Base-by-base conservation (phyloP, 2,329 filamentous ascomycete genomes). In the Didymellaceae sp. region DNA sequence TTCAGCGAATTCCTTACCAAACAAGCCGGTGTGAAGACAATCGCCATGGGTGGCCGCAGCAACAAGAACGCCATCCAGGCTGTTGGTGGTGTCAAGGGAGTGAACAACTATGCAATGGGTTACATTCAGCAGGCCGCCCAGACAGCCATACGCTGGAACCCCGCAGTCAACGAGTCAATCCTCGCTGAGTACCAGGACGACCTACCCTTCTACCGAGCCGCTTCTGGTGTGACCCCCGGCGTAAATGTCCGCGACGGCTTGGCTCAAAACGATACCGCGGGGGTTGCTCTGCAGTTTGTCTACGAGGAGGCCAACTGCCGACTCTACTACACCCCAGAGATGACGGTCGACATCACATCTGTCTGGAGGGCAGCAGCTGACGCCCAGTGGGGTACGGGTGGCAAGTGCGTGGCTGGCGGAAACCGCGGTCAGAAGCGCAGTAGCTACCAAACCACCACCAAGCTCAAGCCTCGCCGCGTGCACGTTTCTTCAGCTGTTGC, bases 1-100 rank as follows among this genome's bases (percentile, higher is more conserved):
- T 83, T 84, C 54, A 76, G 77, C 9, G 80, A 85, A 56, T 76
- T 85, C 58, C 72, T 85, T 59, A 77, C 77, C 18, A 67, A 77
- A 20, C 75, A 82, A 52, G 81, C 74, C 17, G 78, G 78, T 25
- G 79, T 85, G n/a, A 78, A 79, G 68, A 80, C 77, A 4, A 75
- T 79, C 44, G 80, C 78, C 5, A 72, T 83, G 50, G 82, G 82
- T 20, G 82, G 82, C 17, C 73, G 73, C 34, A 68, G 66, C 25
- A 74, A 74, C 38, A 61, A 71, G 25, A 77, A 79, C 2, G 71
- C 73, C 1, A 83, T 83, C 48, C 82, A 84, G 65, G 80, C 79
- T 16, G 74, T 83, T 2, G 80, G 80, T 33, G 81, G 80, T 11
- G 75, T 80, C 55, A 82, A 83, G 65, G 82, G 82, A 8, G 65